phyloP scores from a whole-genome alignment of 2,329 filamentous ascomycete genomes.

The Fusarium algeriense region DNA sequence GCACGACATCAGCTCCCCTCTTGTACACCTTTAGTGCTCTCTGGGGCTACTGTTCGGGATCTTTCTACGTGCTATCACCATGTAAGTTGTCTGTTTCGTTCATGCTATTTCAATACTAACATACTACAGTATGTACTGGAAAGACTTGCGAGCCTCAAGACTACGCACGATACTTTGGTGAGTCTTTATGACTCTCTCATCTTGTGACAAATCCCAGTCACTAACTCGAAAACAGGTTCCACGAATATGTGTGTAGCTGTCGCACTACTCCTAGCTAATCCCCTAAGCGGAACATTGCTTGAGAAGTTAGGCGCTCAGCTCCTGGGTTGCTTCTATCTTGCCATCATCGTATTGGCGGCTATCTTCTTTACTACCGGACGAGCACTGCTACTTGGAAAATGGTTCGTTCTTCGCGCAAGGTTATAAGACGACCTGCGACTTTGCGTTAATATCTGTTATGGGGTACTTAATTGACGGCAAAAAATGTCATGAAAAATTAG shows the following conservation, averaged over 20 bases:
- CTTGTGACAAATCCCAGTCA: too few species aligned
- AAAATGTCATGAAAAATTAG: neutral
- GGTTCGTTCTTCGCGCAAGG: neutral
- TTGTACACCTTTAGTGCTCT: constrained; percentile 59
- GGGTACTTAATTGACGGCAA: neutral
- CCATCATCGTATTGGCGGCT: constrained; percentile 52
- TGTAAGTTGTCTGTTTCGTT: constrained; percentile 3
- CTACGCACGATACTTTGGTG: constrained; percentile 57
- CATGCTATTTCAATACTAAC: neutral
- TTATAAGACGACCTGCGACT: neutral
- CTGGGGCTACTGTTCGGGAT: constrained; percentile 62
- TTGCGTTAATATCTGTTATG: neutral
- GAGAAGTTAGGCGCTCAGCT: constrained; percentile 56
- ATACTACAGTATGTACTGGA: constrained; percentile 55
- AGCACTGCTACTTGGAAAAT: constrained; percentile 14
- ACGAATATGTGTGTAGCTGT: constrained; percentile 60
- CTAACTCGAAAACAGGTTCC: constrained; percentile 52
- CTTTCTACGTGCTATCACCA: constrained; percentile 57
- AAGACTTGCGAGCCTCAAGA: constrained; percentile 59
- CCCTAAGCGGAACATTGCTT: constrained; percentile 58
- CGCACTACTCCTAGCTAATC: constrained; percentile 58
- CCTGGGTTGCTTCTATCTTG: constrained; percentile 60
- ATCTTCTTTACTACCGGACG: constrained; percentile 43
- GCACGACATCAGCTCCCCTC: constrained; percentile 52
- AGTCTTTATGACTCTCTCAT: neutral